Percentiles rank a stretch among this genome's conserved stretches.
Conservation (phyloP, 129 eudicot genomes). For the Helianthus tuberosus region DNA sequence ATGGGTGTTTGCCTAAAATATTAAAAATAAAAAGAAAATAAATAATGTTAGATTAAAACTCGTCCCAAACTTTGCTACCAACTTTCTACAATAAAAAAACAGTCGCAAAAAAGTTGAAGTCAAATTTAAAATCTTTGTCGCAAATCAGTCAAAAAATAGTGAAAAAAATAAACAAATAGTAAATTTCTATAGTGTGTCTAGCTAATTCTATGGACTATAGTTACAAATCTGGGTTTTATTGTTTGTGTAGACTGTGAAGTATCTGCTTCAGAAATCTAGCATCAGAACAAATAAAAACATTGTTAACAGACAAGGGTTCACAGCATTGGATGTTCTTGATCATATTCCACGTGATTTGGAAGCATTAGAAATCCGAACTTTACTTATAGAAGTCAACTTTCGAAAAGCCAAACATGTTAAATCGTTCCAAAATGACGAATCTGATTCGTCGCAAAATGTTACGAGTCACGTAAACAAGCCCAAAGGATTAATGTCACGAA, state of each 20-base stretch:
- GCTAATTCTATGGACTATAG: neutral
- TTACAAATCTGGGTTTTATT: neutral
- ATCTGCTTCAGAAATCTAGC: slow-evolving; percentile 8
- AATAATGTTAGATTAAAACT: too few relatives aligned
- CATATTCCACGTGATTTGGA: slow-evolving; percentile 8
- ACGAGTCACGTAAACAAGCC: neutral
- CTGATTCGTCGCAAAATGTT: neutral
- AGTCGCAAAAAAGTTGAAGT: too few relatives aligned
- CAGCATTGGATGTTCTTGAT: slow-evolving; percentile 31
- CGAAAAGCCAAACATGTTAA: neutral
- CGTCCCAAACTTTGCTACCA: too few relatives aligned
- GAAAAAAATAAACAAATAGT: too few relatives aligned
- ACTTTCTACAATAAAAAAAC: too few relatives aligned
- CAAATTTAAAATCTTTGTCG: too few relatives aligned
- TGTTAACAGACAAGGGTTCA: slow-evolving; percentile 22
- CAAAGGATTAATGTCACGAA: neutral
- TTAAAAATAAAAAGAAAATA: too few relatives aligned
- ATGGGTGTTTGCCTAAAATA: too few relatives aligned
- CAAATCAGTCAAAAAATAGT: too few relatives aligned
- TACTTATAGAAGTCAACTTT: slow-evolving; percentile 24
- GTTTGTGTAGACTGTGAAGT: slow-evolving; percentile 20
- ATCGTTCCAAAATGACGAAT: neutral
- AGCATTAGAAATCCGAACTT: slow-evolving; percentile 1
- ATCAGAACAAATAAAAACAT: slow-evolving; percentile 2
- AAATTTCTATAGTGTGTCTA: too few relatives aligned